Evolutionary conservation across 345 rosid genomes (phyloP), one percentile per base, ranked within the genome.

Genomic region (Eucalyptus dawsonii): DNA sequence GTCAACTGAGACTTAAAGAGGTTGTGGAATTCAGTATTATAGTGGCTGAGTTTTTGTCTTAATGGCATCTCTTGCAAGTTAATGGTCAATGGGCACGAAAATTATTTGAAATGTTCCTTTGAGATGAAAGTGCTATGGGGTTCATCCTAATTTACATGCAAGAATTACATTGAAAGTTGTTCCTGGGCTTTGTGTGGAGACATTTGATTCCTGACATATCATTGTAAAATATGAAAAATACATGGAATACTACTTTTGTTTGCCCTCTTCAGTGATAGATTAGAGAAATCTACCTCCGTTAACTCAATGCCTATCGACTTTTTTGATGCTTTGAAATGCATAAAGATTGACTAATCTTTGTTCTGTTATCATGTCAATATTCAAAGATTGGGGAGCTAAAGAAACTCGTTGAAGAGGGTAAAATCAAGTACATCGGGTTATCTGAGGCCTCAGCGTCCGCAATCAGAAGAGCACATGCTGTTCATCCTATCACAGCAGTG

Each of bases 381-480:
- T 21, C 27, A 76, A 11, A 76, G 47, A 37, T 76, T 6, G 96
- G 96, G 21, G 96, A 95, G 87, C 88, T 96, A 58, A 95, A 96
- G 94, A 97, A 94, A 72, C 94, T 97, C 2, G 93, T 94, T 10
- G 96, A 94, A 90, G 98, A 95, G 88, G 97, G 98, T 47, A 95
- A 97, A 76, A 76, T 76, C 47, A 76, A 76, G 93, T 95, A 96
- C 85, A 89, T 95, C 1, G 99, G 96, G 72, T 89, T 97, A 25
- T 97, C 97, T 2, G 97, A 96, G 93, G 99, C 97, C 65, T 97
- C 96, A 15, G 95, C 97, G 14, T 94, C 97, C 16, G 94, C 97
- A 27, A 96, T 97, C 89, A 94, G 96, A 92, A 90, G 99, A 87
- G 99, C 98, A 27, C 97, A 96, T 90, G 97, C 94, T 47, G 95